Evolutionary conservation across 116 monocot genomes (phyloP).

Genomic region (Papilionanthe hybrid): DNA sequence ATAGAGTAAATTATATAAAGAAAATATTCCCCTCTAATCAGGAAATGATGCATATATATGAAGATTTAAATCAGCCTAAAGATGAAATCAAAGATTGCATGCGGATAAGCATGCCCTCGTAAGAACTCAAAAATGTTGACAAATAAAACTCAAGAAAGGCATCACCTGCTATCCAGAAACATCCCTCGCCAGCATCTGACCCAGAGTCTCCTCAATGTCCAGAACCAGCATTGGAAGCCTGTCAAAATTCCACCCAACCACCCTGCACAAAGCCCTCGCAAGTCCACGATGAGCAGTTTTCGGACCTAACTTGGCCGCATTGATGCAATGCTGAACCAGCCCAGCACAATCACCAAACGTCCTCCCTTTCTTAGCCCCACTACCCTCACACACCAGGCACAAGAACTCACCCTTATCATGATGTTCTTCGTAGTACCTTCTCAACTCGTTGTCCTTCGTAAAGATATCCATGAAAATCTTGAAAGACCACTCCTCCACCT

Average conservation of each 20-base stretch:
- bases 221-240: slow-evolving; percentile 49
- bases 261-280: slow-evolving; percentile 40
- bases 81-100: background rate
- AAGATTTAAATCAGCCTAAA: background rate
- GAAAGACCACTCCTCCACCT: slow-evolving; percentile 13
- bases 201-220: slow-evolving; percentile 17
- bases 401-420: slow-evolving; percentile 49
- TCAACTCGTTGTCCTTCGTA: slow-evolving; percentile 34
- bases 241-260: slow-evolving; percentile 57
- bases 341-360: slow-evolving; percentile 35
- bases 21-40: too few relatives aligned
- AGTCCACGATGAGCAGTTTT: slow-evolving; percentile 51
- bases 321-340: slow-evolving; percentile 58
- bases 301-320: slow-evolving; percentile 34
- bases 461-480: slow-evolving; percentile 47
- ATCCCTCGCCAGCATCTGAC: slow-evolving; percentile 13
- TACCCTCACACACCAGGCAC: slow-evolving; percentile 63
- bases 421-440: slow-evolving; percentile 45
- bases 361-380: slow-evolving; percentile 33
- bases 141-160: background rate
- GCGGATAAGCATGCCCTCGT: background rate
- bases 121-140: background rate
- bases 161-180: background rate
- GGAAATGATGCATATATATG: background rate
- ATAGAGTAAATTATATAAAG: too few relatives aligned